phyloP scores from a whole-genome alignment of 1,139 yeast species.

The Hemisphaericaspora subhashii region DNA sequence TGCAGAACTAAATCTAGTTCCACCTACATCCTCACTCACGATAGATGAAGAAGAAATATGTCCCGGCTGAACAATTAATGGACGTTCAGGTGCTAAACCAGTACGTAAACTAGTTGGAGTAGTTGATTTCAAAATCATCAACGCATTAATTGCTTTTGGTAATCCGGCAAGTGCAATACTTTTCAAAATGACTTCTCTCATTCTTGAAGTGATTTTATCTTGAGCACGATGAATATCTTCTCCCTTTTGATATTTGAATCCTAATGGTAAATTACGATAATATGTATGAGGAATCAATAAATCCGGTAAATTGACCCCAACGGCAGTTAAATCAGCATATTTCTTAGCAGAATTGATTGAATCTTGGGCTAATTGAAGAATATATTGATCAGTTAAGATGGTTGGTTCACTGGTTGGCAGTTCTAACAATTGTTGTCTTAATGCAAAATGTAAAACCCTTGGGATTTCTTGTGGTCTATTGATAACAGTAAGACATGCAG shows the following conservation, averaged over 20 bases:
- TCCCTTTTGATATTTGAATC: constrained; percentile 29
- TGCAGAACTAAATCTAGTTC: constrained; percentile 33
- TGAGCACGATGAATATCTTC: constrained; percentile 42
- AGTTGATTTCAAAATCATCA: constrained; percentile 61
- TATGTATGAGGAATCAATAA: constrained; percentile 42
- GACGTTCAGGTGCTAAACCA: constrained; percentile 29
- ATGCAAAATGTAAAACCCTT: constrained; percentile 68
- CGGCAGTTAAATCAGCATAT: constrained; percentile 41
- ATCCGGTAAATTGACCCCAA: constrained; percentile 48
- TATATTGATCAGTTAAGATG: constrained; percentile 25
- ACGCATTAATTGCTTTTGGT: constrained; percentile 80
- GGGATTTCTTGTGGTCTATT: constrained; percentile 84
- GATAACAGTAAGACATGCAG: constrained; percentile 79
- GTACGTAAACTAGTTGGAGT: constrained; percentile 57
- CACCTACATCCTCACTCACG: constrained; percentile 43
- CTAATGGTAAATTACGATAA: constrained; percentile 40
- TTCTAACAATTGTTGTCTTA: constrained; percentile 51
- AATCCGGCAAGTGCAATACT: constrained; percentile 78
- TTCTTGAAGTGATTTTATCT: constrained; percentile 49
- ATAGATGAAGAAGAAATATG: constrained; percentile 38
- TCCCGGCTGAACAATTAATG: constrained; percentile 34
- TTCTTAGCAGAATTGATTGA: constrained; percentile 39
- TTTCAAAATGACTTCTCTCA: constrained; percentile 77
- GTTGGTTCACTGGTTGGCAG: constrained; percentile 25
- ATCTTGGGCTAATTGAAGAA: constrained; percentile 35